Evolutionary conservation across 2,329 filamentous ascomycete species (phyloP), one percentile per base, ranked within the genome.

Genomic region (Trichoderma sp.): DNA sequence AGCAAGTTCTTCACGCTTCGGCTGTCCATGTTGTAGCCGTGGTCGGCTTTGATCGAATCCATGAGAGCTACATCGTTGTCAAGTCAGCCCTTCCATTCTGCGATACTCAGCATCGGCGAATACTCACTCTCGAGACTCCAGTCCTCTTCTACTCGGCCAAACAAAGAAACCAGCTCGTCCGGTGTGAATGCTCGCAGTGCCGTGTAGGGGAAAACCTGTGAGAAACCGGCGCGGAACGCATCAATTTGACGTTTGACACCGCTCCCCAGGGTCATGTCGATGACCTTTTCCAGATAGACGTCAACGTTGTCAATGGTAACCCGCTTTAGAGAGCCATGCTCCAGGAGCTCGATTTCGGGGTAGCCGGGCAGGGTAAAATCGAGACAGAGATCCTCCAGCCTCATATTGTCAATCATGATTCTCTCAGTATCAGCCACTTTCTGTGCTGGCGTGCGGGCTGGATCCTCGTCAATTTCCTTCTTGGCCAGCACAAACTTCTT

Each of bases 1-100:
- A 99, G 83, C 69, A 99, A 77, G 72, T 99, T 98, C 72, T 90
- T 92, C 55, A 99, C 93, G 73, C 91, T 97, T 80, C 90, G 91
- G 82, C 94, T 98, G 75, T 99, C 95, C 86, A 99, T 95, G 72
- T 98, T 99, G 81, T 92, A 99, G 9, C 95, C 95, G 75, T 99
- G 95, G 72, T 99, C 95, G 30, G 95, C 95, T 80, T 99, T 99
- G 80, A 99, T 94, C 0, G 94, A 97, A 74, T 99, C 95, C 86
- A 96, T 96, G 47, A 99, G 86, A 66, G 95, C 92, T 95, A 67
- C 50, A 54, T 67, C 30, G 14, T n/a, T 17, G 66, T 72, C 56
- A 72, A 68, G 47, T 64, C 50, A 52, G 50, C 28, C 10, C 34
- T 39, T 4, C 12, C 34, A 39, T 39, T 14, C 12, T 4, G 30